Evolutionary conservation across 768 basidiomycete species (phyloP).

Genomic region (Boletus vinaceobasis): DNA sequence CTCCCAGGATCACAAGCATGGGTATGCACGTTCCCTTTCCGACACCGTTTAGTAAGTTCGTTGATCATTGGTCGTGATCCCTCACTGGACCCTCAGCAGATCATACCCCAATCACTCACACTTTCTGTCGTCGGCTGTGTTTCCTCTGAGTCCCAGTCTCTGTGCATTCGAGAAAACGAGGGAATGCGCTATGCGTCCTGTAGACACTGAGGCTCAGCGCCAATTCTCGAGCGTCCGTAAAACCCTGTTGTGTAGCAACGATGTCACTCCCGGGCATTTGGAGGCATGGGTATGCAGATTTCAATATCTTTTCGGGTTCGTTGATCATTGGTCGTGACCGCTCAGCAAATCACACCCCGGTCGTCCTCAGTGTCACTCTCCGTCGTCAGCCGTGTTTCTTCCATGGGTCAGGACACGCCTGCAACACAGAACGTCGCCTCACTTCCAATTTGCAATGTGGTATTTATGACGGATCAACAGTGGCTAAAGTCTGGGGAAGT

Average conservation of each 20-base stretch:
- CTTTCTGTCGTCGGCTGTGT: too few species aligned
- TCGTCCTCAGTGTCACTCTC: neutral
- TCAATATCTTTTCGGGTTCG: neutral
- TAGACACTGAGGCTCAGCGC: constrained; percentile 2
- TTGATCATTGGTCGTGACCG: neutral
- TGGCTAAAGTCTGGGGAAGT: too few species aligned
- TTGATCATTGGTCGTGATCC: too few species aligned
- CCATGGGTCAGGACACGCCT: neutral
- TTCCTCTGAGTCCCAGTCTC: neutral
- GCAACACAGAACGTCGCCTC: neutral
- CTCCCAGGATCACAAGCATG: too few species aligned
- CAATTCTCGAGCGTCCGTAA: constrained; percentile 5
- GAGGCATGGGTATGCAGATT: neutral
- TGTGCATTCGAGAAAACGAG: neutral
- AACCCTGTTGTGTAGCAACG: constrained; percentile 1
- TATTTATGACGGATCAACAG: too few species aligned
- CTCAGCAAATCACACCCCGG: neutral
- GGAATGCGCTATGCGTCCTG: neutral
- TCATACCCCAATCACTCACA: too few species aligned
- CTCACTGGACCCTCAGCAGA: too few species aligned
- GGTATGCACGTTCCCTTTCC: too few species aligned
- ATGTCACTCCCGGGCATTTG: neutral
- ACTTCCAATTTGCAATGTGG: neutral
- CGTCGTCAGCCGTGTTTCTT: neutral
- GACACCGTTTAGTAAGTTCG: too few species aligned